A percentile compares a stretch with the other conserved stretches of the same genome.
Evolutionary conservation across 176 grass and related monocot species (phyloP).

Genomic region (Leersia perrieri): DNA sequence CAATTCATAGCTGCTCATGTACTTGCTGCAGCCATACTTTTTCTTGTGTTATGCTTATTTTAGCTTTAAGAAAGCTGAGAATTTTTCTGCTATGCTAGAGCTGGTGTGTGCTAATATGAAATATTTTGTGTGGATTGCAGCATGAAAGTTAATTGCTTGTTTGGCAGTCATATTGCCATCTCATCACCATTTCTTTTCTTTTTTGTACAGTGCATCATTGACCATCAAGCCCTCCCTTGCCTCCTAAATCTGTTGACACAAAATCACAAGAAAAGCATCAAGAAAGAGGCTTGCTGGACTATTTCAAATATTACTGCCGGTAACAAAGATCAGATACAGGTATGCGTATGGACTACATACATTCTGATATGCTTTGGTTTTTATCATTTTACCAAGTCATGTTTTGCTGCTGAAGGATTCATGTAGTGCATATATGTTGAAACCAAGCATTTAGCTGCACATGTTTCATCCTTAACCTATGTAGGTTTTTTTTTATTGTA

Average conservation of each 20-base stretch:
- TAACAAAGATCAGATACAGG: constrained; percentile 99
- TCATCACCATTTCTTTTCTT: neutral
- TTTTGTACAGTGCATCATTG: constrained; percentile 61
- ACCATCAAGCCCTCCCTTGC: constrained; percentile 82
- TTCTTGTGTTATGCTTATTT: neutral
- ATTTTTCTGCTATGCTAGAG: neutral
- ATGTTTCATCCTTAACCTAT: neutral
- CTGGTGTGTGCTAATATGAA: neutral
- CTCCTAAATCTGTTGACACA: constrained; percentile 80
- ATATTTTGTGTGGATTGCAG: neutral
- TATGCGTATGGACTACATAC: constrained; percentile 9
- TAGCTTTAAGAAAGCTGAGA: neutral
- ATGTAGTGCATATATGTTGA: neutral
- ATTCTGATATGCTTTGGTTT: constrained; percentile 1
- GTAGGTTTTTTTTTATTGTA: neutral
- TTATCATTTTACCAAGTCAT: neutral
- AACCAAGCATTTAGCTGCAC: neutral
- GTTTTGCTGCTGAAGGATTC: neutral
- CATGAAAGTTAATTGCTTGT: neutral
- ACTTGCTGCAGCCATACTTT: neutral
- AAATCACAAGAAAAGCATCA: constrained; percentile 97
- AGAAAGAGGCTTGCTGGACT: constrained; percentile 99
- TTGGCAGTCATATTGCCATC: neutral
- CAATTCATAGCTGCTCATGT: neutral
- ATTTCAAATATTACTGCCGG: constrained; percentile 98